Evolutionary conservation across 306 rosid genomes (phyloP), one percentile per base, ranked within the genome.

Genomic region (Gastrolobium villosum): DNA sequence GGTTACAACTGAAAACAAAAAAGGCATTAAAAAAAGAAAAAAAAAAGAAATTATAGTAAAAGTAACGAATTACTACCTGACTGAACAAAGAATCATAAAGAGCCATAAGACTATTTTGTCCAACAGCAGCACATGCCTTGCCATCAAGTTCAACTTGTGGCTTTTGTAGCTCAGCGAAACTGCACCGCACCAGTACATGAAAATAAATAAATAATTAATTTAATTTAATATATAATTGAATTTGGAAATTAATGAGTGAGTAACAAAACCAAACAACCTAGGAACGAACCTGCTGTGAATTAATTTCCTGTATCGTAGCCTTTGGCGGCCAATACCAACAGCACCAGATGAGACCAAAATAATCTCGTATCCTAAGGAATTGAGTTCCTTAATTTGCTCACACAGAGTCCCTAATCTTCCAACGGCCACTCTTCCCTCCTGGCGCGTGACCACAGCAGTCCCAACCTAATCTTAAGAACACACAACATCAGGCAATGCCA

Each of bases 51-150:
- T n/a, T n/a, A n/a, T n/a, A n/a, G n/a, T n/a, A n/a, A n/a, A 34
- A 50, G 60, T 31, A 72, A 30, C 44, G 78, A 20, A 20, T 20
- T 20, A 66, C 79, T 84, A 95, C 99, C 98, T 95, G 97, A 84
- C 88, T 86, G 86, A 95, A 95, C 85, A 93, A 73, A 28, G 88
- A 63, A 81, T 96, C 99, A 37, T 96, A 96, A 64, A 91, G 90
- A 81, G 98, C 97, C 99, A 96, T 93, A 62, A 96, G 94, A 79
- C 93, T 76, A 78, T 78, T 90, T 68, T 96, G 99, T 79, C 99
- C 99, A 85, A 93, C 98, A 79, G 99, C 98, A 10, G 98, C 98
- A 78, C 99, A 96, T 20, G 99, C 99, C 82, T 96, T 96, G 72
- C 99, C 99, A 83, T 96, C 99, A 76, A 96, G 82, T 72, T 93